phyloP scores from a whole-genome alignment of 139 green algal genomes.

The Picochlorum sp. region DNA sequence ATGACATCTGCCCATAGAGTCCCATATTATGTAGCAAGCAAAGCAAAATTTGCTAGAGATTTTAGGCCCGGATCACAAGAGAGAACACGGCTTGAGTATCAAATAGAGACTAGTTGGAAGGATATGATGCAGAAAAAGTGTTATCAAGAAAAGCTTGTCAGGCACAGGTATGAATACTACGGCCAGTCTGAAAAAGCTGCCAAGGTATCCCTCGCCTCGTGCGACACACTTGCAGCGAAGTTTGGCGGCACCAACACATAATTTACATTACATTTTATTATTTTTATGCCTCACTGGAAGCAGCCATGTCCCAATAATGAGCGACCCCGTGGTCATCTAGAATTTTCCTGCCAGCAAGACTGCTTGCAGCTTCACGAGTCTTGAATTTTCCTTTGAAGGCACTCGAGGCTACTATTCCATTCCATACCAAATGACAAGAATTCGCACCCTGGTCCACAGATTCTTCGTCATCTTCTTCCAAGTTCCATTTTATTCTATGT shows the following conservation, averaged over 20 bases:
- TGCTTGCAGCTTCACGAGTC: conserved; percentile 28
- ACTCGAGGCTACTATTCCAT: conserved; percentile 53
- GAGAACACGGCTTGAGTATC: conserved; percentile 21
- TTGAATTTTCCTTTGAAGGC: conserved; percentile 62
- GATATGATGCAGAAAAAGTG: conserved; percentile 26
- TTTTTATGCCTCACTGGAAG: conserved; percentile 20
- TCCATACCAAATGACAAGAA: conserved; percentile 50
- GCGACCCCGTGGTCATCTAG: conserved; percentile 48
- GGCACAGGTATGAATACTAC: conserved; percentile 30
- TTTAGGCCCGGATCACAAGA: conserved; percentile 13
- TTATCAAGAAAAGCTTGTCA: conserved; percentile 24
- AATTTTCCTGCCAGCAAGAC: conserved; percentile 34
- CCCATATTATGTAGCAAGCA: conserved; percentile 18
- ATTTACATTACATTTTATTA: conserved; percentile 13
- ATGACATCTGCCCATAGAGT: conserved; percentile 19
- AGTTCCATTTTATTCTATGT: conserved; percentile 86
- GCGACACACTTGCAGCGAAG: conserved; percentile 9
- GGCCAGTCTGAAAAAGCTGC: conserved; percentile 16
- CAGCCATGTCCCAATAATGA: conserved; percentile 81
- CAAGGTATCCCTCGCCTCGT: conserved; percentile 19
- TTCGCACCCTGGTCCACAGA: conserved; percentile 20
- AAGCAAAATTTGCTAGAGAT: conserved; percentile 1
- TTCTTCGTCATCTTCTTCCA: conserved; percentile 38
- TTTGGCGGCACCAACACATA: background rate
- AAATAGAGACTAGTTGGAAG: conserved; percentile 22